Evolutionary conservation across 306 rosid genomes (phyloP).

Genomic region (Adenanthera pavonina): DNA sequence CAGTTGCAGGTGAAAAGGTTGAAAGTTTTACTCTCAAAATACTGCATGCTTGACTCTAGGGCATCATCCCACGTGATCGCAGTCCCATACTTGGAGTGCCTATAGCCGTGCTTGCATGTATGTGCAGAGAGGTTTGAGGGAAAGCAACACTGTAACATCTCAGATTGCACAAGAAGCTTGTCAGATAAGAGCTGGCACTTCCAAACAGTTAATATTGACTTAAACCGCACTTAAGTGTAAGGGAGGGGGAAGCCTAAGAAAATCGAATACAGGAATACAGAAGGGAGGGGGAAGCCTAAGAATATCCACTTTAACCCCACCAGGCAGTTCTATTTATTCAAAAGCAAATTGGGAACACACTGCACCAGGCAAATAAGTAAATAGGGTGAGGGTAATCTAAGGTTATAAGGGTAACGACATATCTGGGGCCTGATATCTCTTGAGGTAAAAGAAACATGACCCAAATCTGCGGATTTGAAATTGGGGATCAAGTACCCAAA

Average conservation of each 20-base stretch:
- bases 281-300: background rate
- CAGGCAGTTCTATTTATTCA: background rate
- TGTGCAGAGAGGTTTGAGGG: conserved; percentile 70
- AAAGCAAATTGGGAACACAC: background rate
- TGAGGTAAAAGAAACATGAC: background rate
- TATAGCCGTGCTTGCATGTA: conserved; percentile 70
- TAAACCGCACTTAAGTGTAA: background rate
- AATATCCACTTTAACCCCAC: too few relatives aligned
- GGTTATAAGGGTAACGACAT: background rate
- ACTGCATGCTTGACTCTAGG: conserved; percentile 53
- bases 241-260: conserved; percentile 9
- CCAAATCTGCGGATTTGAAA: background rate
- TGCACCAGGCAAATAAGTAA: conserved; percentile 11
- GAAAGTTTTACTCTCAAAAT: conserved; percentile 71
- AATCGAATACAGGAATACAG: conserved; percentile 2
- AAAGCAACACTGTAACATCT: conserved; percentile 78
- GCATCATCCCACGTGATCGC: conserved; percentile 87
- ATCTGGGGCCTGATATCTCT: background rate
- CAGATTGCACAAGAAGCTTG: conserved; percentile 36
- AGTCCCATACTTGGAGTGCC: conserved; percentile 70
- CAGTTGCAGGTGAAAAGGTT: conserved; percentile 89
- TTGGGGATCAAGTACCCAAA: background rate
- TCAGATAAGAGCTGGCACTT: conserved; percentile 31
- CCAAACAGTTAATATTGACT: conserved; percentile 16
- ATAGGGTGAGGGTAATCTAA: background rate